Conservation (phyloP, 768 basidiomycete species). For the Leccinum fibrillosum region DNA sequence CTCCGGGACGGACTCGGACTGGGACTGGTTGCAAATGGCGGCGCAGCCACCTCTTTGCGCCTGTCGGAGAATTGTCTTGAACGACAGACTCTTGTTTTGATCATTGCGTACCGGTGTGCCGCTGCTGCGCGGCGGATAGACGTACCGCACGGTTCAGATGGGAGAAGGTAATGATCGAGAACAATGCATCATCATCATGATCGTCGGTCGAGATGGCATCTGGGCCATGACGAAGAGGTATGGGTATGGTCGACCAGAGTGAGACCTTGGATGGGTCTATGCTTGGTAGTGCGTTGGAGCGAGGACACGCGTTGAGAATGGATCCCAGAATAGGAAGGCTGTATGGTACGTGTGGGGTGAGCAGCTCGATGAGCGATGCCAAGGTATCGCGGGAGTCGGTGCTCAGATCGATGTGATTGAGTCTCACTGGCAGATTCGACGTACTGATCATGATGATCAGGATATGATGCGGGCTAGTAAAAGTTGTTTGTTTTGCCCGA, state of each 20-base stretch:
- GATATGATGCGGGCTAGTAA: no score
- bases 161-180: slow-evolving; percentile 20
- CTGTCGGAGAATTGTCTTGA: background rate
- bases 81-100: background rate
- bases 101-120: background rate
- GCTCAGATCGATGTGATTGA: slow-evolving; percentile 12
- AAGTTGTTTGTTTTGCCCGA: no score
- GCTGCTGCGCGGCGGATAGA: no score
- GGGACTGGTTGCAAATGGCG: no score
- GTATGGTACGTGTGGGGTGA: slow-evolving; percentile 12
- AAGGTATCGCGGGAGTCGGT: background rate
- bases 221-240: background rate
- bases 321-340: slow-evolving; percentile 15
- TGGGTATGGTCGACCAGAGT: slow-evolving; percentile 20
- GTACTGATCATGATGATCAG: background rate
- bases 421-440: background rate
- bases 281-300: slow-evolving; percentile 7
- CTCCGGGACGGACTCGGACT: background rate
- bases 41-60: background rate
- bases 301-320: slow-evolving; percentile 17
- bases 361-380: slow-evolving; percentile 10
- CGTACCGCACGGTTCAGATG: background rate
- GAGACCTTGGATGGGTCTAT: slow-evolving; percentile 14
- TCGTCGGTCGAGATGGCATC: background rate
- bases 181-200: slow-evolving; percentile 3